Percentiles rank a stretch among this genome's conserved stretches.
phyloP scores from a whole-genome alignment of 2,329 filamentous ascomycete genomes.

The Trichocomaceae sp. region DNA sequence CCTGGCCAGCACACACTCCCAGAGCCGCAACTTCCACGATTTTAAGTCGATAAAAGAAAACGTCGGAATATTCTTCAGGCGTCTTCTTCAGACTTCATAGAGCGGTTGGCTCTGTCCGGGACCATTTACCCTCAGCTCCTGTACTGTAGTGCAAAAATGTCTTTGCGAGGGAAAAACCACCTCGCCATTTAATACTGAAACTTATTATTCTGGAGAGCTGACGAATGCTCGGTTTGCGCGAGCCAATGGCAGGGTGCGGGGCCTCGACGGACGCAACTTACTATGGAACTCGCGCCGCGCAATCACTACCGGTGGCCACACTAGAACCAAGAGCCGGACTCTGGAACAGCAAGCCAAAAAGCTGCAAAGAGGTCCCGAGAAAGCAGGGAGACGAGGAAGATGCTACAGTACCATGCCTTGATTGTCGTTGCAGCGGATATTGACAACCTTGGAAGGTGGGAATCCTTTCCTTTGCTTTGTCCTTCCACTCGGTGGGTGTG shows the following conservation, averaged over 20 bases:
- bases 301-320: constrained; percentile 7
- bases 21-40: no score
- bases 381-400: background rate
- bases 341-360: background rate
- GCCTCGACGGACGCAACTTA: background rate
- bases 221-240: constrained; percentile 1
- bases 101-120: no score
- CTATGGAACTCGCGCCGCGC: constrained; percentile 11
- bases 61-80: no score
- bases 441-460: background rate
- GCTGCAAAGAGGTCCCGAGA: background rate
- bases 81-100: no score
- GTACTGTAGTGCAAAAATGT: constrained; percentile 1
- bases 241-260: constrained; percentile 9
- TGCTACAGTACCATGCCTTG: background rate
- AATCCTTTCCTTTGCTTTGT: background rate
- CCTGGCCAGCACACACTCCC: no score
- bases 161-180: background rate
- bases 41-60: no score
- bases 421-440: background rate
- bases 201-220: background rate
- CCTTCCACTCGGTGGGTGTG: background rate
- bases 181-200: no score
- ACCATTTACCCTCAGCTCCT: no score
- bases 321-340: background rate